Percentiles rank a stretch among this genome's conserved stretches.
phyloP scores from a whole-genome alignment of 495 filamentous ascomycete species.

The Bacidia rubella region DNA sequence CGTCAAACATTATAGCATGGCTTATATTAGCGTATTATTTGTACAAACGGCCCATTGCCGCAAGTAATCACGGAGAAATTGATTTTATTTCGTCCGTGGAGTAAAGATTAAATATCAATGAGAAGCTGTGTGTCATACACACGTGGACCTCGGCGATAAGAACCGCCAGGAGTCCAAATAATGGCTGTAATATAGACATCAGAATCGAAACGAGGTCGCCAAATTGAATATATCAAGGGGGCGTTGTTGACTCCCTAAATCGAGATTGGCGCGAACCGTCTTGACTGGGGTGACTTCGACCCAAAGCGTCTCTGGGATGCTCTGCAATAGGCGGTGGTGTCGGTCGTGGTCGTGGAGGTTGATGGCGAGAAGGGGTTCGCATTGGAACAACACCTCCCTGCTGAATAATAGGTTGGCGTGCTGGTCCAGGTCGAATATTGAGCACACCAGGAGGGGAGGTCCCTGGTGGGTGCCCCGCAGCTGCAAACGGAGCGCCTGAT shows the following conservation, averaged over 20 bases:
- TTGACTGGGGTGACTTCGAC: constrained; percentile 38
- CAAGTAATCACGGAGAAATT: not conserved
- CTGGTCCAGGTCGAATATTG: constrained; percentile 34
- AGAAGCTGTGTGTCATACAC: constrained; percentile 1
- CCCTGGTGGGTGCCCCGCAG: constrained; percentile 14
- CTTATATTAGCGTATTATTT: constrained; percentile 1
- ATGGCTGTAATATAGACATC: not conserved
- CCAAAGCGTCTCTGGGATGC: constrained; percentile 29
- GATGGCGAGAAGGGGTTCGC: constrained; percentile 14
- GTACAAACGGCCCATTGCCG: not conserved
- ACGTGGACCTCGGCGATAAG: not conserved
- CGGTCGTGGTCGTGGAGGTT: constrained; percentile 18
- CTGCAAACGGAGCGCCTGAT: constrained; percentile 20
- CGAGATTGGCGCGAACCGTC: constrained; percentile 43
- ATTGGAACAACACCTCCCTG: constrained; percentile 24
- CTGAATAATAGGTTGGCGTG: constrained; percentile 35
- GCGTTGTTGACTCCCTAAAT: constrained; percentile 34
- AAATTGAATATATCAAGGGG: constrained; percentile 3
- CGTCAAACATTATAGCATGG: constrained; percentile 3
- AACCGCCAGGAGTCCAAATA: constrained; percentile 2
- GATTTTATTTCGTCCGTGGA: constrained; percentile 1
- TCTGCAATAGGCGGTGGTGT: constrained; percentile 14
- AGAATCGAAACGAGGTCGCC: not conserved
- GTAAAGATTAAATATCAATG: constrained; percentile 6
- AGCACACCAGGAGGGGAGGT: constrained; percentile 16